Base-by-base conservation (phyloP, 495 filamentous ascomycete species). In the Parathielavia appendiculata region DNA sequence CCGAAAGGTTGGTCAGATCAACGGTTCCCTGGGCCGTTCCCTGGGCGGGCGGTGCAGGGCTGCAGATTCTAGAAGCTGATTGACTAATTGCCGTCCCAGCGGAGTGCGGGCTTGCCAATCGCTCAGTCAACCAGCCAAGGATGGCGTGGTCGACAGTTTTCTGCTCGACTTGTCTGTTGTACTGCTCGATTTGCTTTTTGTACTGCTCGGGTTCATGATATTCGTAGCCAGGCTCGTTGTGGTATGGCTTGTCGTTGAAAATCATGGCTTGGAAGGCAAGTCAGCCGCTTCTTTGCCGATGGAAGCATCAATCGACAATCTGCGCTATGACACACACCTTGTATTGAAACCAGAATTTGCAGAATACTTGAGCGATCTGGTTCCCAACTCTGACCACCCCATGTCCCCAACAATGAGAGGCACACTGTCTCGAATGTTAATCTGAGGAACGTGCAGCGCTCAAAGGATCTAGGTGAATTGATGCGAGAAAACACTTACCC, bases 371-470 rank as follows among this genome's bases (percentile, higher is more conserved):
- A 81, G 48, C 73, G 67, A 8, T 71, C 60, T 0, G 81, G 73
- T 19, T 75, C 72, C 84, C 84, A 86, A 0, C 71, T 59, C 55
- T 74, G 69, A 6, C 84, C 83, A 1, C 62, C 10, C 80, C 81
- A 87, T 4, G 84, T 86, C 2, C 79, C 80, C 1, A 87, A 72
- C 32, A 86, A 67, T 3, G 78, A 83, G 12, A 87, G 75, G 57
- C 83, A 86, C 6, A 86, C 73, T 76, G 20, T 40, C 14, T 20
- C 6, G 19, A 22, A 13, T 40, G 19, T 49, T 19, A 44, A 35
- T 5, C 11, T 43, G 26, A 30, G 26, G n/a, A 3, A 30, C 26
- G 30, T 32, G 16, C 5, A 16, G 7, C 16, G 14, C 6, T 13
- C 20, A 3, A 47, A 26, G 8, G 14, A 5, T 5, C 13, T 30